These are phyloP conservation scores for Circinella minor DNA, from an alignment of 371 early-diverging fungal genomes.

Conservation along the genomic window DNA sequence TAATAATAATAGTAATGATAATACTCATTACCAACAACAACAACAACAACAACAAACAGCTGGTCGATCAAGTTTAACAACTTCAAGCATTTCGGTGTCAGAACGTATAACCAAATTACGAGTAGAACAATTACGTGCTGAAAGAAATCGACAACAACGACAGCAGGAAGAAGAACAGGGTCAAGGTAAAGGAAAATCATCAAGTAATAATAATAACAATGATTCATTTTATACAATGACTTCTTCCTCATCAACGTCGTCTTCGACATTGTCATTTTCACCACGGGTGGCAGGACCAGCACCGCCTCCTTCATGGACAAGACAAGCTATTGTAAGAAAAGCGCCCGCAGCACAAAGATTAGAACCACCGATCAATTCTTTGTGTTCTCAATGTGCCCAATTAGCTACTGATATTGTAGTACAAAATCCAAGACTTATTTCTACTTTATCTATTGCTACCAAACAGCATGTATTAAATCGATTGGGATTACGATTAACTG, in stretches of 20 bases:
- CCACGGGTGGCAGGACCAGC: constrained; percentile 10
- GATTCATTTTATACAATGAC: too few relatives aligned
- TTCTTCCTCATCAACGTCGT: too few relatives aligned
- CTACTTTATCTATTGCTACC: constrained; percentile 4
- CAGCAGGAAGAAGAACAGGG: neutral
- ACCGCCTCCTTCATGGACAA: neutral
- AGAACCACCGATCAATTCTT: neutral
- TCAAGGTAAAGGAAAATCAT: neutral
- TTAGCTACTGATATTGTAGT: neutral
- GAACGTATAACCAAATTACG: constrained; percentile 11
- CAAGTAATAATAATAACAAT: neutral
- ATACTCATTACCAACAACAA: neutral
- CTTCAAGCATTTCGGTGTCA: constrained; percentile 4
- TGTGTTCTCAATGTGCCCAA: neutral
- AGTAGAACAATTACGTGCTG: constrained; percentile 17
- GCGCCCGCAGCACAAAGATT: neutral
- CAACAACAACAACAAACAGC: constrained; percentile 1
- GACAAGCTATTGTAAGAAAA: neutral
- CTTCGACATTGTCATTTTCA: neutral
- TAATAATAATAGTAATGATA: neutral
- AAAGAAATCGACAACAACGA: constrained; percentile 9
- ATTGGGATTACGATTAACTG: constrained; percentile 10
- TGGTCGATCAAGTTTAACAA: neutral
- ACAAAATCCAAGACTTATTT: neutral
- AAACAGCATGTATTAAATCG: constrained; percentile 15